Evolutionary conservation across 768 basidiomycete species (phyloP).

Genomic region (Lactifluus piperatus): DNA sequence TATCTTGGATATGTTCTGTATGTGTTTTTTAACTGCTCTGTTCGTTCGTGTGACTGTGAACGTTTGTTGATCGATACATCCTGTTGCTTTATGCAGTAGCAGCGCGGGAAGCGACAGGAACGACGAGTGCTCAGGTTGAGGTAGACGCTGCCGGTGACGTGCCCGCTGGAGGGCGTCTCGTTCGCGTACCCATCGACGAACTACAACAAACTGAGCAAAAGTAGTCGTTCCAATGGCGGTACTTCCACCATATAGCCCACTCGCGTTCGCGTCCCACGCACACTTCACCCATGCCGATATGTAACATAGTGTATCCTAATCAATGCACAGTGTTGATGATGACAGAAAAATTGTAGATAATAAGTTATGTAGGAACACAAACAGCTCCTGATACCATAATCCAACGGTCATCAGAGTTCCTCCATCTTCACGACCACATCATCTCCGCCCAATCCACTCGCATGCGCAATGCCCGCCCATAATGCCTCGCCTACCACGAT

Average conservation of each 20-base stretch:
- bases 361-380: neutral
- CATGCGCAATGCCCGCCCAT: slow-evolving; percentile 13
- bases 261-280: neutral
- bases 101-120: slow-evolving; percentile 32
- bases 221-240: neutral
- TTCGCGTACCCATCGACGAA: slow-evolving; percentile 68
- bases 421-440: slow-evolving; percentile 18
- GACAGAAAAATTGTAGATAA: neutral
- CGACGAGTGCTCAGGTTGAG: slow-evolving; percentile 22
- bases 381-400: neutral
- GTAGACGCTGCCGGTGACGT: neutral
- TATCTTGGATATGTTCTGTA: slow-evolving; percentile 61
- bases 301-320: neutral
- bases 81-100: slow-evolving; percentile 34
- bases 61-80: neutral
- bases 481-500: slow-evolving; percentile 15
- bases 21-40: slow-evolving; percentile 23
- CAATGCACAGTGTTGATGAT: neutral
- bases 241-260: neutral
- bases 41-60: neutral
- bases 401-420: neutral
- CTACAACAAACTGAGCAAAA: slow-evolving; percentile 32
- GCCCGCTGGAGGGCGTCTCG: slow-evolving; percentile 49
- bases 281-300: neutral
- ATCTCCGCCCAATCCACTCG: neutral